Percentiles rank a stretch among this genome's conserved stretches.
These are phyloP conservation scores for Tetraselmis chui DNA, from an alignment of 139 green algal genomes.

Conservation along the genomic window DNA sequence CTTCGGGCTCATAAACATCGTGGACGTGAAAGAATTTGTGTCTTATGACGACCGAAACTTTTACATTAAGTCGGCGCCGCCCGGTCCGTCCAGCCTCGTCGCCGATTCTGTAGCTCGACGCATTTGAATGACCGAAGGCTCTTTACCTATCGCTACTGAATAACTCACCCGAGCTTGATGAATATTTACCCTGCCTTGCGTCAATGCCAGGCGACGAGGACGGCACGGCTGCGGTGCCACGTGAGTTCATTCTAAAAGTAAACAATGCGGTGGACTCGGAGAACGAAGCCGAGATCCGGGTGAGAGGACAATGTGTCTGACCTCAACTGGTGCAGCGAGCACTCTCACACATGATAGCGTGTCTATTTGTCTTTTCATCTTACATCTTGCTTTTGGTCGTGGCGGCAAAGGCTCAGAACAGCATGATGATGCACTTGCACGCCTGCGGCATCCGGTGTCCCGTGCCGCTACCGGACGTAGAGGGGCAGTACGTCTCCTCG, in stretches of 20 bases:
- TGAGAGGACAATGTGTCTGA: too few species aligned
- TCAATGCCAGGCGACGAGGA: background rate
- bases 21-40: background rate
- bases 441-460: background rate
- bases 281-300: background rate
- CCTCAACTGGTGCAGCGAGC: too few species aligned
- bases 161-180: too few species aligned
- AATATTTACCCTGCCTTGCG: background rate
- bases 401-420: constrained; percentile 1
- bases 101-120: background rate
- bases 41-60: constrained; percentile 9
- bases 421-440: background rate
- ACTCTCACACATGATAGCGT: too few species aligned
- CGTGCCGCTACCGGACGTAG: background rate
- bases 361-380: too few species aligned
- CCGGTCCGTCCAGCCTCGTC: background rate
- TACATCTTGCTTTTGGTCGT: too few species aligned
- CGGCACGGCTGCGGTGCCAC: background rate
- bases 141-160: too few species aligned
- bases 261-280: constrained; percentile 8
- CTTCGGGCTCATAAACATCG: background rate
- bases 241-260: constrained; percentile 4
- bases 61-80: background rate
- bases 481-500: background rate
- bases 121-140: too few species aligned